These are phyloP conservation scores for Yamadazyma triangularis DNA, from an alignment of 1,139 yeast species.

Conservation along the genomic window DNA sequence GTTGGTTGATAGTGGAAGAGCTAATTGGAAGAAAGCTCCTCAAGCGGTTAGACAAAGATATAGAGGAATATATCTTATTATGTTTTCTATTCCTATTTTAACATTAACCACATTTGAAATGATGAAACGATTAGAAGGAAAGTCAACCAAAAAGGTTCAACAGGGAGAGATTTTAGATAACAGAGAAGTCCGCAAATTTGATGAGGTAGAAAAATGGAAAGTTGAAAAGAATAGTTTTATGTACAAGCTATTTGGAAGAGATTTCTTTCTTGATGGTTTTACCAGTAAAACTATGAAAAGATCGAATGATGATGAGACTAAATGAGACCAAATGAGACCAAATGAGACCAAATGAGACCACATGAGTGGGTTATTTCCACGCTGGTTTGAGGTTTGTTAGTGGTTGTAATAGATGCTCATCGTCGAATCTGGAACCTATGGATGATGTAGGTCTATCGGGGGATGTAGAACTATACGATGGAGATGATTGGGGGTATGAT, in stretches of 20 bases:
- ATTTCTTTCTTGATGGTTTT: conserved; percentile 43
- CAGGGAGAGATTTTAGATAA: conserved; percentile 39
- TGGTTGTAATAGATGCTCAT: conserved; percentile 28
- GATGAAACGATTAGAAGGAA: conserved; percentile 37
- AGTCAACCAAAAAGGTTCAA: conserved; percentile 37
- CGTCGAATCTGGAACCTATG: conserved; percentile 33
- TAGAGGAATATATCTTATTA: conserved; percentile 35
- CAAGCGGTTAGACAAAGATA: conserved; percentile 34
- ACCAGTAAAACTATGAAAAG: conserved; percentile 38
- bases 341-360: conserved; percentile 1
- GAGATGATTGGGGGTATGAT: conserved; percentile 11
- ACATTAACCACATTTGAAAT: conserved; percentile 33
- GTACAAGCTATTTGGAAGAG: conserved; percentile 40
- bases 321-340: conserved; percentile 3
- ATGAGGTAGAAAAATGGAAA: conserved; percentile 39
- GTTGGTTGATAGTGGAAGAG: conserved; percentile 36
- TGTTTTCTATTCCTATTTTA: conserved; percentile 37
- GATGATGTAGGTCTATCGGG: conserved; percentile 34
- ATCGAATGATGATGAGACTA: conserved; percentile 3
- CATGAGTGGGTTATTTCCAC: conserved; percentile 21
- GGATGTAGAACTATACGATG: conserved; percentile 23
- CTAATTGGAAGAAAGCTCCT: conserved; percentile 47
- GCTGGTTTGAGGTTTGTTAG: conserved; percentile 18
- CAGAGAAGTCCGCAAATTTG: conserved; percentile 29
- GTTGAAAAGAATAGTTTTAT: conserved; percentile 34